Evolutionary conservation across 306 rosid genomes (phyloP).

Genomic region (Malus fusca): DNA sequence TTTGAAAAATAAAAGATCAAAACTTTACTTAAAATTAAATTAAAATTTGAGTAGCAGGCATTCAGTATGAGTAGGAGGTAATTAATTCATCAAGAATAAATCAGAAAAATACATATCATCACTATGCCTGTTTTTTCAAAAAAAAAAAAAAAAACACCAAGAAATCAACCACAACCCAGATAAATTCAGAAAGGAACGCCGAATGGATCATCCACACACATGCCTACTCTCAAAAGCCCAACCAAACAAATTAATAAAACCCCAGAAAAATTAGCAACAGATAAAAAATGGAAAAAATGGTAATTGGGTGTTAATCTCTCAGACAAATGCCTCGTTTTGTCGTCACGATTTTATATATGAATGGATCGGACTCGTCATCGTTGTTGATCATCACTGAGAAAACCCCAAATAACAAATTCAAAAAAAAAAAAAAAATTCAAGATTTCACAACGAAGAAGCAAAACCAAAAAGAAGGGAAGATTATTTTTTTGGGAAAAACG

Average conservation of each 20-base stretch:
- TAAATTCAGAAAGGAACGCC: too few relatives aligned
- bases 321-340: constrained; percentile 94
- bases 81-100: constrained; percentile 30
- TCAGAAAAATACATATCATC: constrained; percentile 45
- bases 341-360: constrained; percentile 65
- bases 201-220: background rate
- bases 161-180: too few relatives aligned
- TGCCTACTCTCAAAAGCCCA: background rate
- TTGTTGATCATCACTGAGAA: constrained; percentile 65
- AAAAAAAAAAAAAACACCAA: too few relatives aligned
- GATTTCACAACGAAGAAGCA: background rate
- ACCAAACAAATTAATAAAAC: background rate
- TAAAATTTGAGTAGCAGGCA: constrained; percentile 14
- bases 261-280: background rate
- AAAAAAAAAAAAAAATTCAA: background rate
- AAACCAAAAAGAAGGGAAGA: background rate
- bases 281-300: background rate
- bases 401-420: background rate
- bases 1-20: background rate
- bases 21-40: background rate
- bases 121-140: constrained; percentile 24
- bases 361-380: constrained; percentile 88
- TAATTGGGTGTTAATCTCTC: constrained; percentile 40
- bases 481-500: background rate
- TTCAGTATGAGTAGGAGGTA: constrained; percentile 92